phyloP scores from a whole-genome alignment of 192 early-diverging fungal genomes.

The Spizellomyces sp. region DNA sequence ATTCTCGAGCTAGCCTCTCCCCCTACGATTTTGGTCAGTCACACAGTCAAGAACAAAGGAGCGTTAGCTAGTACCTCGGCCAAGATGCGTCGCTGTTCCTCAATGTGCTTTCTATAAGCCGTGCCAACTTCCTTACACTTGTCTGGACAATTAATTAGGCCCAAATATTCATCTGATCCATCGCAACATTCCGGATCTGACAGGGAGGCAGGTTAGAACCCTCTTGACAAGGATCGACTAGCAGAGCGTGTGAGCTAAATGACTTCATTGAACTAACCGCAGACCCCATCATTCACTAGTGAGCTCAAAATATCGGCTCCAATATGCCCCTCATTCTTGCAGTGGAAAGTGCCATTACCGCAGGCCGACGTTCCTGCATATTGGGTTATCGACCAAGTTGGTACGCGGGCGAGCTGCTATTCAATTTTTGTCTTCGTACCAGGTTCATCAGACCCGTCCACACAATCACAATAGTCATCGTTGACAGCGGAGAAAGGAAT shows the following conservation, averaged over 20 bases:
- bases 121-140: slow-evolving; percentile 68
- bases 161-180: slow-evolving; percentile 84
- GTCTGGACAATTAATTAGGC: slow-evolving; percentile 68
- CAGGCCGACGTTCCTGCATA: slow-evolving; percentile 88
- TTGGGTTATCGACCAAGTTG: not conserved
- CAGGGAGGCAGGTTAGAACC: not conserved
- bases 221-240: not conserved
- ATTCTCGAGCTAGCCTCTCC: slow-evolving; percentile 28
- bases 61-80: slow-evolving; percentile 2
- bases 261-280: slow-evolving; percentile 54
- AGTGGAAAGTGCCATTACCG: slow-evolving; percentile 76
- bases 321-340: slow-evolving; percentile 76
- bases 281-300: slow-evolving; percentile 93
- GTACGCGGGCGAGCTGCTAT: not conserved
- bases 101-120: slow-evolving; percentile 20
- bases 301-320: slow-evolving; percentile 65
- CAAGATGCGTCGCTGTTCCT: not conserved
- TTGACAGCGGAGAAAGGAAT: slow-evolving; percentile 80
- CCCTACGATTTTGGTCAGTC: slow-evolving; percentile 20
- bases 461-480: slow-evolving; percentile 97
- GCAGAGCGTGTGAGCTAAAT: not conserved
- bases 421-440: slow-evolving; percentile 47
- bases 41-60: not conserved
- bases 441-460: slow-evolving; percentile 93
- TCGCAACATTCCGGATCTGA: slow-evolving; percentile 90